A percentile compares a stretch with the other conserved stretches of the same genome.
Conservation (phyloP, 495 filamentous ascomycete species). For the Penicillium canariense region DNA sequence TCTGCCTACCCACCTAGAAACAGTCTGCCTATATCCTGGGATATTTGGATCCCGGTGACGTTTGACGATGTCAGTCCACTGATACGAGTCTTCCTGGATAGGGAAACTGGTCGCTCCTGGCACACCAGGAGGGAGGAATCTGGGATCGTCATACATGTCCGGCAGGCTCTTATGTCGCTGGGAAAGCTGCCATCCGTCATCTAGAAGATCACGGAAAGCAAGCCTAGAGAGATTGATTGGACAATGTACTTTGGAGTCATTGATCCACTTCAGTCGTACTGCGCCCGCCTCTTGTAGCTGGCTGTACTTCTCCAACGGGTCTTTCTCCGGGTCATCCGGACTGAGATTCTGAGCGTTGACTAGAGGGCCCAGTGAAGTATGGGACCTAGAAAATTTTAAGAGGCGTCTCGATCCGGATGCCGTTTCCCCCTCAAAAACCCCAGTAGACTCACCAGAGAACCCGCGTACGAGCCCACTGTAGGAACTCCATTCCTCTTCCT, state of each 20-base stretch:
- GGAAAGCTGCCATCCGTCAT: background rate
- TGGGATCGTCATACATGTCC: background rate
- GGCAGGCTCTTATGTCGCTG: background rate
- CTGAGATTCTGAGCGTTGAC: no score
- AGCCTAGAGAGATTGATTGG: background rate
- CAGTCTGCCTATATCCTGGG: background rate
- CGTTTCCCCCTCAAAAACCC: no score
- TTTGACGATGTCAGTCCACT: background rate
- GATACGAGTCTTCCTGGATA: background rate
- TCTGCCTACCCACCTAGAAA: constrained; percentile 1
- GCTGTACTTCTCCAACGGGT: background rate
- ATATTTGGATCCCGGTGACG: background rate
- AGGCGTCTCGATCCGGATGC: no score
- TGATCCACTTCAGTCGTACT: background rate
- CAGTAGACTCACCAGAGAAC: no score
- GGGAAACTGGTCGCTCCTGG: background rate
- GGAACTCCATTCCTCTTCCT: background rate
- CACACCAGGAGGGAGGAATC: background rate
- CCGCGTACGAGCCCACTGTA: no score
- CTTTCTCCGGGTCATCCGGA: no score
- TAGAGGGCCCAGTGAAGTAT: no score
- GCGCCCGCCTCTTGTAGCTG: background rate
- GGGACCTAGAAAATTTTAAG: no score
- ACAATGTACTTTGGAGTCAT: background rate
- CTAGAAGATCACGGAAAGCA: background rate